phyloP scores from a whole-genome alignment of 2,329 filamentous ascomycete species.

The Calonectria pseudoreteaudii region DNA sequence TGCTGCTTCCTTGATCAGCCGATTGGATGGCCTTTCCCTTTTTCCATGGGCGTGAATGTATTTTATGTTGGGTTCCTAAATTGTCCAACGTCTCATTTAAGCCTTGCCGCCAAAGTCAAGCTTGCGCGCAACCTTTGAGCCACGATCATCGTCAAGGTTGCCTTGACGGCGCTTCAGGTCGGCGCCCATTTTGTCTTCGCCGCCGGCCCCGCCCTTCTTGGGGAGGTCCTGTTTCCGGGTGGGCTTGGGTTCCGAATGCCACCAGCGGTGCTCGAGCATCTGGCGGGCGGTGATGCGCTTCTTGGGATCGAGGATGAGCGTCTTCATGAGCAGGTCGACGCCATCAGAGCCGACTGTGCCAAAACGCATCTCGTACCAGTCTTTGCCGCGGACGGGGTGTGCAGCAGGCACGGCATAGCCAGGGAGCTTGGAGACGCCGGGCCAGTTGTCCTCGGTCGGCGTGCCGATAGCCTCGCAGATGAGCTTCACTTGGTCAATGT shows the following conservation, averaged over 20 bases:
- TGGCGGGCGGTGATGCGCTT: constrained; percentile 82
- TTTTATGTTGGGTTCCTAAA: constrained; percentile 11
- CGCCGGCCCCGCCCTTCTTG: constrained; percentile 77
- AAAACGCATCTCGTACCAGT: constrained; percentile 82
- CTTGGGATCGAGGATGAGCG: constrained; percentile 87
- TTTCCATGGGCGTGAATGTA: constrained; percentile 18
- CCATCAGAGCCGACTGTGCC: constrained; percentile 84
- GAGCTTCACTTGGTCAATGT: constrained; percentile 86
- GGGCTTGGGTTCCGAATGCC: constrained; percentile 84
- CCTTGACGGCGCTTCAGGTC: constrained; percentile 82
- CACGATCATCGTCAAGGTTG: constrained; percentile 74
- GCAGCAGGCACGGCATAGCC: constrained; percentile 81
- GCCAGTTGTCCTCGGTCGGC: constrained; percentile 95
- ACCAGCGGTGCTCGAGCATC: constrained; percentile 87
- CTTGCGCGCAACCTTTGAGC: constrained; percentile 83
- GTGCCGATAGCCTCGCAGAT: constrained; percentile 90
- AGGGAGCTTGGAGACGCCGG: constrained; percentile 83
- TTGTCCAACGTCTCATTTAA: background rate
- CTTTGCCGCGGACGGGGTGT: constrained; percentile 72
- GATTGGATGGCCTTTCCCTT: background rate
- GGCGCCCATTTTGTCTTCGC: constrained; percentile 80
- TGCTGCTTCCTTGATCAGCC: constrained; percentile 2
- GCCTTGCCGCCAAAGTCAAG: constrained; percentile 75
- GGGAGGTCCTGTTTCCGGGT: constrained; percentile 87
- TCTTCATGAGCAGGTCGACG: constrained; percentile 88